A percentile compares a stretch with the other conserved stretches of the same genome.
These are phyloP conservation scores for Tilletia walkeri DNA, from an alignment of 1,284 basidiomycete genomes.

Conservation along the genomic window DNA sequence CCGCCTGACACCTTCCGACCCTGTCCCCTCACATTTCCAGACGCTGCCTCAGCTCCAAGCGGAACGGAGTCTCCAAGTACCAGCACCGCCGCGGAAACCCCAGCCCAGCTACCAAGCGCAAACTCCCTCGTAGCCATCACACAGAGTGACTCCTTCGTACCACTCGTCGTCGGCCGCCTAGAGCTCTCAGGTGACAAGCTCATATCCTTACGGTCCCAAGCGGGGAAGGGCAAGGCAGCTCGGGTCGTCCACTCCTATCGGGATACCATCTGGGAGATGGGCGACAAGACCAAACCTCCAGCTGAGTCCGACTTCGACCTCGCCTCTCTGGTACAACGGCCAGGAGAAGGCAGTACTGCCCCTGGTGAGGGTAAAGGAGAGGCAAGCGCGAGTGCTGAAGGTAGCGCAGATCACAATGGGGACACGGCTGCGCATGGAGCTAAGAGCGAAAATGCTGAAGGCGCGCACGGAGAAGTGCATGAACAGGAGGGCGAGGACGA, in stretches of 20 bases:
- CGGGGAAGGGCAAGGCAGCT: neutral
- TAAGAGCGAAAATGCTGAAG: neutral
- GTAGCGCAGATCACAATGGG: neutral
- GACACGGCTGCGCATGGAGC: neutral
- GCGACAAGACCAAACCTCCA: neutral
- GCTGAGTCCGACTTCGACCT: neutral
- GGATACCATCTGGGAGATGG: slow-evolving; percentile 1
- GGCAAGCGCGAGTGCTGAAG: neutral
- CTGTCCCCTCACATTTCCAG: neutral
- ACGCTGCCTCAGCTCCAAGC: neutral
- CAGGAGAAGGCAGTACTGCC: neutral
- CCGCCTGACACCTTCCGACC: neutral
- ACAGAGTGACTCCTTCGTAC: neutral
- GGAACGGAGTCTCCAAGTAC: neutral
- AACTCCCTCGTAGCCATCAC: neutral
- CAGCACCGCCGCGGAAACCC: neutral
- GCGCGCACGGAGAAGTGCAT: too few species aligned
- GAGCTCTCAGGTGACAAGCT: neutral
- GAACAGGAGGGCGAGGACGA: neutral
- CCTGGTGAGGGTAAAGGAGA: neutral
- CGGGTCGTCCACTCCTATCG: neutral
- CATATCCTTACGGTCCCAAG: neutral
- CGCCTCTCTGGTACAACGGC: neutral
- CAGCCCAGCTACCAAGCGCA: neutral
- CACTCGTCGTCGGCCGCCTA: slow-evolving; percentile 5